A percentile compares a stretch with the other conserved stretches of the same genome.
phyloP scores from a whole-genome alignment of 108 stramenopile species.

The Stephanodiscus triporus region DNA sequence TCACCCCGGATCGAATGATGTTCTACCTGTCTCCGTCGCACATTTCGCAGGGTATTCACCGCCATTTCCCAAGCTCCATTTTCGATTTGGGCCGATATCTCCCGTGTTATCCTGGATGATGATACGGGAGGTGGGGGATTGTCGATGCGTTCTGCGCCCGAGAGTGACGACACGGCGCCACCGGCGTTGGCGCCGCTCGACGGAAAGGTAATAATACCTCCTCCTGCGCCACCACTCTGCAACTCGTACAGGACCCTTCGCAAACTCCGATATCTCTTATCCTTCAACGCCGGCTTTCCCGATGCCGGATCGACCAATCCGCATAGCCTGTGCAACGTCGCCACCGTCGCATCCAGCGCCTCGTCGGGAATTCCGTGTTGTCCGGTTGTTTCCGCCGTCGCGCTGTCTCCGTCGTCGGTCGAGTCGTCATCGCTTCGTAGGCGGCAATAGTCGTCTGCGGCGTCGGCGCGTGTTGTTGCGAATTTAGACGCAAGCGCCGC shows the following conservation, averaged over 20 bases:
- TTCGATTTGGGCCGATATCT: constrained; percentile 28
- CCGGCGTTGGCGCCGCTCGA: neutral
- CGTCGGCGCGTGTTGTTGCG: neutral
- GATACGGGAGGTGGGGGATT: neutral
- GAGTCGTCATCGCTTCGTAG: neutral
- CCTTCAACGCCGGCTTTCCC: constrained; percentile 17
- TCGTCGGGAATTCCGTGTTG: constrained; percentile 24
- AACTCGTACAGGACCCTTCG: constrained; percentile 21
- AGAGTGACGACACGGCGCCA: neutral
- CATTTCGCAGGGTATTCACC: constrained; percentile 7
- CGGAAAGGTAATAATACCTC: neutral
- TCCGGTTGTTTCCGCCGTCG: neutral
- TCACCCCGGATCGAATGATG: neutral
- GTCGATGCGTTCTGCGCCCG: neutral
- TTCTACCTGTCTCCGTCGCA: constrained; percentile 10
- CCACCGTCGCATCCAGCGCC: constrained; percentile 16
- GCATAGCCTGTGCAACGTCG: constrained; percentile 19
- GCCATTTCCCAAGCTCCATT: constrained; percentile 24
- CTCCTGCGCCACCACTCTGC: neutral
- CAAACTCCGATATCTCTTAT: constrained; percentile 32
- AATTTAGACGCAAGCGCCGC: neutral
- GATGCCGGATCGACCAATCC: constrained; percentile 9
- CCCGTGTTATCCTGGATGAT: constrained; percentile 26
- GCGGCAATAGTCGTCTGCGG: neutral
- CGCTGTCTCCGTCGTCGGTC: neutral